Evolutionary conservation across 2,329 filamentous ascomycete genomes (phyloP).

Genomic region (Beauveria scarabaeidicola): DNA sequence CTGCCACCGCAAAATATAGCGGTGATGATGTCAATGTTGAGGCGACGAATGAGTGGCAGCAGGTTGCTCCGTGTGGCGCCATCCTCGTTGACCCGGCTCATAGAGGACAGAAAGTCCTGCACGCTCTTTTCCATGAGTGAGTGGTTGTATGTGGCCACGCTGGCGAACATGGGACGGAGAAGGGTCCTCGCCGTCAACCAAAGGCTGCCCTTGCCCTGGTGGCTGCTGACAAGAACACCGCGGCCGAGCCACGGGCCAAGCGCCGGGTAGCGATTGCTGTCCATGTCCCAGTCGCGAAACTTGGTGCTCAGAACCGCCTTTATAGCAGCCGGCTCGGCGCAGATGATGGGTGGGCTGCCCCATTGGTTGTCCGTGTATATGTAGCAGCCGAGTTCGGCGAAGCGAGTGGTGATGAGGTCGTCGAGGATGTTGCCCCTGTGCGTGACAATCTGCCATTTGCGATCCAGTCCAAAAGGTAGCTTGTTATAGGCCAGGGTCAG

Average conservation of each 20-base stretch:
- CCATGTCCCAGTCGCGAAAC: conserved; percentile 2
- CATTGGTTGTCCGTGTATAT: conserved; percentile 2
- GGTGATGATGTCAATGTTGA: background rate
- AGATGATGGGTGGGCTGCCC: conserved; percentile 1
- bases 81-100: background rate
- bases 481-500: background rate
- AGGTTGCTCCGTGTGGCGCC: background rate
- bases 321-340: background rate
- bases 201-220: background rate
- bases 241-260: conserved; percentile 4
- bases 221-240: conserved; percentile 4
- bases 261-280: conserved; percentile 3
- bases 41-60: conserved; percentile 1
- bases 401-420: conserved; percentile 5
- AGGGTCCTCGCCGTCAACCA: background rate
- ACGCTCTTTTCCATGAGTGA: background rate
- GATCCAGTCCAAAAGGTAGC: background rate
- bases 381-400: background rate
- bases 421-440: conserved; percentile 1
- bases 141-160: background rate
- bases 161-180: background rate
- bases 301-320: background rate
- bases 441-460: conserved; percentile 2
- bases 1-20: background rate
- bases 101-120: background rate